Conservation (phyloP, 306 rosid genomes). For the Lotus japonicus region DNA sequence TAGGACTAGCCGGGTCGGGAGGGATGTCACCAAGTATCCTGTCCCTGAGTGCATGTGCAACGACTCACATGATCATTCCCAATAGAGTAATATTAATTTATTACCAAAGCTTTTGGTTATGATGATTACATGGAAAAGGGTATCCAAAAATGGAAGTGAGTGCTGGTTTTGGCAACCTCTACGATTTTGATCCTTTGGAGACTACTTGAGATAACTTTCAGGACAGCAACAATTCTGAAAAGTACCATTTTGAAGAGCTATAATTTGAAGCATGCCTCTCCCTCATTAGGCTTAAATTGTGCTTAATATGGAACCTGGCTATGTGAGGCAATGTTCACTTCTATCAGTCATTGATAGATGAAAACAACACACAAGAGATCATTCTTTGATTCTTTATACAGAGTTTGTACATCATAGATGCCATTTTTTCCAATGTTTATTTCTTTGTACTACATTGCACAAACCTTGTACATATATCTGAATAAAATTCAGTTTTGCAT, state of each 20-base stretch:
- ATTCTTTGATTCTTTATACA: constrained; percentile 66
- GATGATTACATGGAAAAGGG: neutral
- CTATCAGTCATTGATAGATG: neutral
- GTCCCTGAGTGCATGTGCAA: constrained; percentile 88
- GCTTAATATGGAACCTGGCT: neutral
- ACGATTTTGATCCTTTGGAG: constrained; percentile 14
- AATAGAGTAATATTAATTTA: neutral
- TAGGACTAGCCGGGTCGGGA: constrained; percentile 53
- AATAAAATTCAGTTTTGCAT: constrained; percentile 11
- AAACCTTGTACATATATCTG: constrained; percentile 24
- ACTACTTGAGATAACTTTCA: neutral
- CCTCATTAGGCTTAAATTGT: neutral
- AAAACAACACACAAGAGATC: constrained; percentile 2
- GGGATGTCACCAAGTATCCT: constrained; percentile 91
- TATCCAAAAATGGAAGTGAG: neutral
- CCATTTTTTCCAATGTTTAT: constrained; percentile 13
- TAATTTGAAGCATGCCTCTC: neutral
- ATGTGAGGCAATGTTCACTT: neutral
- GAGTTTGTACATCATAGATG: constrained; percentile 30
- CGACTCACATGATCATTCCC: constrained; percentile 27
- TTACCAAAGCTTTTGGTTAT: constrained; percentile 13
- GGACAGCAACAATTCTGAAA: constrained; percentile 11
- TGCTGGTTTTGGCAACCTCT: neutral
- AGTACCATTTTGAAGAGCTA: constrained; percentile 8
- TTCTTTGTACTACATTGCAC: constrained; percentile 25